Evolutionary conservation across 2,329 filamentous ascomycete species (phyloP).

Genomic region (Ophiostoma montium): DNA sequence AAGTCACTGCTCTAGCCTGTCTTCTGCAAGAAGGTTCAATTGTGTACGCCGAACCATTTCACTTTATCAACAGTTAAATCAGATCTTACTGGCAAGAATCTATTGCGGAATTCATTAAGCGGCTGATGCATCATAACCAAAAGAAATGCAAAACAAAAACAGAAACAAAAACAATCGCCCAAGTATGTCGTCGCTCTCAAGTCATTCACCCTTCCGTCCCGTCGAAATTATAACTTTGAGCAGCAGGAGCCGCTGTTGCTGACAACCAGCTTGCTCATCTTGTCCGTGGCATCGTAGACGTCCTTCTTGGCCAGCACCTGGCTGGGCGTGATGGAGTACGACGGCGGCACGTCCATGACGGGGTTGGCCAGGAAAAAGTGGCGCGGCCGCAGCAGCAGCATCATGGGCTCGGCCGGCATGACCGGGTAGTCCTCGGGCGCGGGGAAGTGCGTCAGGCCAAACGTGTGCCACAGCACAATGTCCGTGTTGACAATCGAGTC

Average conservation of each 20-base stretch:
- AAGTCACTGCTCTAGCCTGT: too few relatives aligned
- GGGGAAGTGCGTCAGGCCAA: conserved; percentile 81
- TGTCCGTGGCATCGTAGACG: conserved; percentile 33
- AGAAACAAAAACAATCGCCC: background rate
- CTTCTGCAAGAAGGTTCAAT: too few relatives aligned
- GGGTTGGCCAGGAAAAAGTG: conserved; percentile 77
- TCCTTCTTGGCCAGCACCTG: conserved; percentile 38
- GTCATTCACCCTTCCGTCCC: background rate
- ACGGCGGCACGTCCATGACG: conserved; percentile 66
- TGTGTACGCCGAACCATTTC: too few relatives aligned
- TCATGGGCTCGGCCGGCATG: conserved; percentile 82
- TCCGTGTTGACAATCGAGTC: conserved; percentile 67
- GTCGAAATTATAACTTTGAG: background rate
- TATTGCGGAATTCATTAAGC: too few relatives aligned
- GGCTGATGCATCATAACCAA: too few relatives aligned
- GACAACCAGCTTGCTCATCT: conserved; percentile 27
- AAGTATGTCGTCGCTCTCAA: too few relatives aligned
- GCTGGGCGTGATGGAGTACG: conserved; percentile 57
- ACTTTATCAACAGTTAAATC: too few relatives aligned
- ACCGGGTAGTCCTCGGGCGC: conserved; percentile 82
- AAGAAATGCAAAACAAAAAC: background rate
- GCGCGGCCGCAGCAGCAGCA: conserved; percentile 59
- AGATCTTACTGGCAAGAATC: too few relatives aligned
- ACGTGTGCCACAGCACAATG: conserved; percentile 86
- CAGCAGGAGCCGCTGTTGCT: conserved; percentile 4